phyloP scores from a whole-genome alignment of 129 eudicot species.

The Flaveria bidentis region DNA sequence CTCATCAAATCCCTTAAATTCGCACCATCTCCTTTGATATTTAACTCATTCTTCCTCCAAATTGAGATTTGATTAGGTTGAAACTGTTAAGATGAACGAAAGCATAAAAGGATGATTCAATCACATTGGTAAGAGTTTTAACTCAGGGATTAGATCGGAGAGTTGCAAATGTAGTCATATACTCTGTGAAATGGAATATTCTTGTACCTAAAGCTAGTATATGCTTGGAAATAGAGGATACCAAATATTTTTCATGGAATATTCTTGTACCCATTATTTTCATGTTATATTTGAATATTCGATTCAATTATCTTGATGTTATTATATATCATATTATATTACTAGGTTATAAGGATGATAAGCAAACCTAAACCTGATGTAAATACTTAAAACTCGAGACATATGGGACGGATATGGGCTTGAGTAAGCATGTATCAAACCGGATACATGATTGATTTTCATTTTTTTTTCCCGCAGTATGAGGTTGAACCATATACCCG shows the following conservation, averaged over 20 bases:
- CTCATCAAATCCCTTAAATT: not conserved
- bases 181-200: constrained; percentile 13
- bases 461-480: no score
- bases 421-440: no score
- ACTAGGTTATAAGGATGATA: no score
- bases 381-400: no score
- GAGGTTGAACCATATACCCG: no score
- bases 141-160: not conserved
- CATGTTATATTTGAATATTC: not conserved
- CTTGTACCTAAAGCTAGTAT: not conserved
- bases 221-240: not conserved
- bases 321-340: no score
- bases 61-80: not conserved
- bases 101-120: not conserved
- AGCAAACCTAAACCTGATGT: no score
- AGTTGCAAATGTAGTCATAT: constrained; percentile 11
- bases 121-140: not conserved
- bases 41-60: not conserved
- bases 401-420: no score
- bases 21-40: not conserved
- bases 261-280: not conserved
- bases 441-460: no score
- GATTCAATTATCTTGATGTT: not conserved
- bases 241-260: not conserved
- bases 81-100: not conserved